Evolutionary conservation across 768 basidiomycete species (phyloP).

Genomic region (Termitomyces sp.): DNA sequence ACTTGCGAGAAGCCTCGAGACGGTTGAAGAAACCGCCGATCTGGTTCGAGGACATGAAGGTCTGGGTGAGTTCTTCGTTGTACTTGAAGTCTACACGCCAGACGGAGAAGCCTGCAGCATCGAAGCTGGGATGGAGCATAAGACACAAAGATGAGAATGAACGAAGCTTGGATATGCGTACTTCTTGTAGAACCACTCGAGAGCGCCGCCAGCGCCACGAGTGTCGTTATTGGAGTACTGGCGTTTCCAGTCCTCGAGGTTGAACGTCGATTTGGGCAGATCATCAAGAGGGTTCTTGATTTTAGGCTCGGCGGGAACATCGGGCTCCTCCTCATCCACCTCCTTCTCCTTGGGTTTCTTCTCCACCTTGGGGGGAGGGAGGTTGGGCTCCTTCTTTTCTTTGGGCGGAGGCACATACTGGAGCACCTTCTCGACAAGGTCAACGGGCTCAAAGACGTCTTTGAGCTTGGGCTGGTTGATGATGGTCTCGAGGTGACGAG

Average conservation of each 20-base stretch:
- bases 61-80: slow-evolving; percentile 86
- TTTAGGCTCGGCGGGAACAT: slow-evolving; percentile 76
- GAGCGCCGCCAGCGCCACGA: slow-evolving; percentile 69
- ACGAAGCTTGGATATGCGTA: slow-evolving; percentile 20
- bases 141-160: too few relatives aligned
- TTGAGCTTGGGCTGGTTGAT: slow-evolving; percentile 76
- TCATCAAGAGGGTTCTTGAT: slow-evolving; percentile 91
- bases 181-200: slow-evolving; percentile 98
- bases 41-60: slow-evolving; percentile 94
- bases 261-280: slow-evolving; percentile 82
- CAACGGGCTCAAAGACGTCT: slow-evolving; percentile 53
- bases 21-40: slow-evolving; percentile 98
- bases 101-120: slow-evolving; percentile 82
- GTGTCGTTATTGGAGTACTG: slow-evolving; percentile 98
- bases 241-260: slow-evolving; percentile 95
- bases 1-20: slow-evolving; percentile 94
- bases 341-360: slow-evolving; percentile 85
- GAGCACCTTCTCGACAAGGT: slow-evolving; percentile 63
- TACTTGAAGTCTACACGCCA: slow-evolving; percentile 98
- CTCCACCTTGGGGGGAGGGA: slow-evolving; percentile 52
- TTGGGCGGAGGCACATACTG: slow-evolving; percentile 74
- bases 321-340: slow-evolving; percentile 75
- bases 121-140: slow-evolving; percentile 50
- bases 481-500: slow-evolving; percentile 86
- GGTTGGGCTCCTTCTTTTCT: slow-evolving; percentile 63